A percentile compares a stretch with the other conserved stretches of the same genome.
Evolutionary conservation across 176 grass and related monocot species (phyloP).

Genomic region (Pontederia paniculata): DNA sequence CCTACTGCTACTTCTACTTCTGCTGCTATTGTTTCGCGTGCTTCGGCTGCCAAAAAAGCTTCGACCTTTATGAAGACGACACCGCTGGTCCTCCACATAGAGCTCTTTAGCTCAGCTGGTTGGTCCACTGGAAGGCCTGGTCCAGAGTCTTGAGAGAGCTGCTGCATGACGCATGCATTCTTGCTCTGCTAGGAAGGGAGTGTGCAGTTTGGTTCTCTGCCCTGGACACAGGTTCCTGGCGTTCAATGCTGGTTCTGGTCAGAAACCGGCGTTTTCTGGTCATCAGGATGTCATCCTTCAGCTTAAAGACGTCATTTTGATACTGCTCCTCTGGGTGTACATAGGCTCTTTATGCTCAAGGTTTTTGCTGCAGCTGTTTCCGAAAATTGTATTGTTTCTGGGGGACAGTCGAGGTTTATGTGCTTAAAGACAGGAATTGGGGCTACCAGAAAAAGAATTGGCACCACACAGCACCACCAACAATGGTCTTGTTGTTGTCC

Average conservation of each 20-base stretch:
- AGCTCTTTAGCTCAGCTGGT: neutral
- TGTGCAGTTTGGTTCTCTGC: neutral
- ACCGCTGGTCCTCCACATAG: neutral
- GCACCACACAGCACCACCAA: neutral
- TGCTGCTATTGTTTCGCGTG: constrained; percentile 15
- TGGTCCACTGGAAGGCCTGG: neutral
- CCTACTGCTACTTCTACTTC: constrained; percentile 20
- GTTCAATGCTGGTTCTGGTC: neutral
- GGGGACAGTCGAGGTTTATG: neutral
- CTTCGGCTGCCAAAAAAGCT: constrained; percentile 17
- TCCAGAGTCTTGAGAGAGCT: too few relatives aligned
- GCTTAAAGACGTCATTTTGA: constrained; percentile 5
- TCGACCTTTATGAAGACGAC: constrained; percentile 7
- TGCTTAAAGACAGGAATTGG: neutral
- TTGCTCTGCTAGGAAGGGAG: too few relatives aligned
- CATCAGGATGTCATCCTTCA: neutral
- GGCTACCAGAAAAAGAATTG: neutral
- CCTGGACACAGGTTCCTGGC: neutral
- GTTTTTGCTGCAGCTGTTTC: neutral
- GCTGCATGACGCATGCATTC: too few relatives aligned
- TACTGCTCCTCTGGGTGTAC: neutral
- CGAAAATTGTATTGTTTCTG: neutral
- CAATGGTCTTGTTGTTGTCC: neutral
- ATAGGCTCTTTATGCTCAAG: neutral
- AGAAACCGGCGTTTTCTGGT: neutral